Evolutionary conservation across 1,284 basidiomycete genomes (phyloP), one percentile per base, ranked within the genome.

Genomic region (Ustilago shanxiensis): DNA sequence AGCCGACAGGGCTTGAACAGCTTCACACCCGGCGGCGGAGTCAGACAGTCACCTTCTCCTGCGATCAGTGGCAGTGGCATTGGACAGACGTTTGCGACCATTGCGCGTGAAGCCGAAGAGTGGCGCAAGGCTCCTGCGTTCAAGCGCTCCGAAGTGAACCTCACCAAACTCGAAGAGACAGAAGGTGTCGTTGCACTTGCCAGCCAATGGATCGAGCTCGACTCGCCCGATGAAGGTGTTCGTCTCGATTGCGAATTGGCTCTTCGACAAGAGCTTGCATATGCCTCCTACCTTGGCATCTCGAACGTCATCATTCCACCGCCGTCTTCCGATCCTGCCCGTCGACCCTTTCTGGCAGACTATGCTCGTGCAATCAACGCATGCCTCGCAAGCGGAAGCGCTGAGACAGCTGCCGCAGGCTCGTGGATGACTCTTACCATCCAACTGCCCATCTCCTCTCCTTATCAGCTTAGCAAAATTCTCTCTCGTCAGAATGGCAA

Each of bases 161-260:
- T 98, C 54, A 93, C 92, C 10, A 88, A 92, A 66, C 88, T 96
- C 31, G 94, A 96, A 85, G 95, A 99, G 85, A 91, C 93, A 1
- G 91, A 93, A 67, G 89, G 89, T 37, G 88, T 94, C 24, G 90
- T 93, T 20, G 92, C 89, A 3, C 89, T 97, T 81, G 89, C 93
- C 10, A 94, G 95, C 16, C 93, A 94, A 67, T 99, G 97, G 97
- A 89, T 99, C 13, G 94, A 98, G 86, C 89, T 99, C 45, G 97
- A 99, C 87, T 92, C 94, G 13, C 88, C 90, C 1, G 95, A 98
- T 86, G 94, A 95, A 83, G 95, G 95, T 88, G 92, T 99, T 66
- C 91, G 97, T 51, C 93, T 96, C 80, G 97, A 99, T 84, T 93
- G 95, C 58, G 97, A 98, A 87, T 92, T 97, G 33, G 96, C 96